phyloP scores from a whole-genome alignment of 257 asterid genomes.

The Solanum microdontum region DNA sequence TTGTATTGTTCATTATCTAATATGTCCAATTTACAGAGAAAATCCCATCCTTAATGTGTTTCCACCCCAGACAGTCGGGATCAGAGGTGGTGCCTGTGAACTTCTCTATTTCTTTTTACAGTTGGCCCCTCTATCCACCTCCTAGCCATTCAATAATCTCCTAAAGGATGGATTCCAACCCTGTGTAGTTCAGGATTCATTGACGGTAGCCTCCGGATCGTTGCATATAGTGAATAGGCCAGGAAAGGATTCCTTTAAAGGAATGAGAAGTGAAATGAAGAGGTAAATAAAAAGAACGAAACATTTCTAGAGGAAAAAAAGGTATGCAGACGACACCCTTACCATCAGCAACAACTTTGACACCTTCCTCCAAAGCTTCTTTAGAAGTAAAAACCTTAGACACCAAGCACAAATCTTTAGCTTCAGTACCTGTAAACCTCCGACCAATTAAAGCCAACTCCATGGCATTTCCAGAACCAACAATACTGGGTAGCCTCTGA shows the following conservation, averaged over 20 bases:
- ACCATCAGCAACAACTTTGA: conserved; percentile 58
- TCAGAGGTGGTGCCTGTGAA: neutral
- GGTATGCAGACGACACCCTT: neutral
- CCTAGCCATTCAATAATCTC: neutral
- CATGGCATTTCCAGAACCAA: conserved; percentile 83
- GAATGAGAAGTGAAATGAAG: neutral
- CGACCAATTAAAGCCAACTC: conserved; percentile 74
- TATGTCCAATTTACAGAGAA: neutral
- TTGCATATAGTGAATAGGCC: neutral
- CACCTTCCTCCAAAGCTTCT: conserved; percentile 45
- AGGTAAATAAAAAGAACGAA: neutral
- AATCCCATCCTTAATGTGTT: neutral
- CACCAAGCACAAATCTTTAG: conserved; percentile 65
- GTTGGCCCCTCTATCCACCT: neutral
- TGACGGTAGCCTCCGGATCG: neutral
- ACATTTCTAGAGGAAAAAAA: neutral
- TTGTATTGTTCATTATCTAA: neutral
- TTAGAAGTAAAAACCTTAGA: conserved; percentile 31
- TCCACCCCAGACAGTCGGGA: neutral
- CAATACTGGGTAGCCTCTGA: conserved; percentile 78
- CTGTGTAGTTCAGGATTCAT: neutral
- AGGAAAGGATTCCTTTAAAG: neutral
- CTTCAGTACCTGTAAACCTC: conserved; percentile 54
- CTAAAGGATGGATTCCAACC: neutral
- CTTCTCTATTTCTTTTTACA: neutral